Evolutionary conservation across 768 basidiomycete species (phyloP).

Genomic region (Termitomyces sp.): DNA sequence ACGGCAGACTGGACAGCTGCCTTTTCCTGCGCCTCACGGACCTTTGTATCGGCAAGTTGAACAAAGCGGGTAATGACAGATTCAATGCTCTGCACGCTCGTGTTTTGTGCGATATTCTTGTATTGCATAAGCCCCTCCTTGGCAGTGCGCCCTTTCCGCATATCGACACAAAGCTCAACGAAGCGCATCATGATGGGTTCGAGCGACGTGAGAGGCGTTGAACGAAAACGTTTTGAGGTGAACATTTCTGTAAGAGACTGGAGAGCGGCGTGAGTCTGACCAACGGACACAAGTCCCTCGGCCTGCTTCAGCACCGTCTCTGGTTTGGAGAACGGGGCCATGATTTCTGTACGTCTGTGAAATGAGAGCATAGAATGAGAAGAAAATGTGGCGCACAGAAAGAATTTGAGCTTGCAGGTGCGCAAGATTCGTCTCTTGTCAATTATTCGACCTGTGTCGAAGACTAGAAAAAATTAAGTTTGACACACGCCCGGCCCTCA

Average conservation of each 20-base stretch:
- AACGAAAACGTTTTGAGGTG: constrained; percentile 89
- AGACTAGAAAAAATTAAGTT: constrained; percentile 21
- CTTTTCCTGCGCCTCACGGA: constrained; percentile 83
- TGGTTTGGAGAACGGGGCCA: constrained; percentile 90
- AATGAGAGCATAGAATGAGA: background rate
- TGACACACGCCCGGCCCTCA: constrained; percentile 14
- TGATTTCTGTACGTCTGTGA: constrained; percentile 29
- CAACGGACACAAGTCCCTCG: constrained; percentile 91
- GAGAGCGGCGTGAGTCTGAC: constrained; percentile 86
- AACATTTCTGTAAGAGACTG: constrained; percentile 93
- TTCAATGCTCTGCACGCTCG: constrained; percentile 89
- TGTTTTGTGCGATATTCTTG: constrained; percentile 97
- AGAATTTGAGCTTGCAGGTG: constrained; percentile 7
- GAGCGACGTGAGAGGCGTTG: constrained; percentile 81
- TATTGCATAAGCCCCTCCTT: constrained; percentile 96
- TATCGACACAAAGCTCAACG: constrained; percentile 93
- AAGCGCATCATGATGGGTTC: constrained; percentile 97
- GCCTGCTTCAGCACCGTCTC: constrained; percentile 91
- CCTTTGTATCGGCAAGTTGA: constrained; percentile 75
- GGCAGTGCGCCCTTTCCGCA: constrained; percentile 90
- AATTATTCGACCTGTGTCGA: constrained; percentile 5
- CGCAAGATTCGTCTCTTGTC: constrained; percentile 12
- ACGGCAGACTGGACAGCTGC: constrained; percentile 73
- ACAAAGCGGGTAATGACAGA: constrained; percentile 87
- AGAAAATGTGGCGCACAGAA: constrained; percentile 2